Base-by-base conservation (phyloP, 1,284 basidiomycete species). In the Prillingera fragicola region DNA sequence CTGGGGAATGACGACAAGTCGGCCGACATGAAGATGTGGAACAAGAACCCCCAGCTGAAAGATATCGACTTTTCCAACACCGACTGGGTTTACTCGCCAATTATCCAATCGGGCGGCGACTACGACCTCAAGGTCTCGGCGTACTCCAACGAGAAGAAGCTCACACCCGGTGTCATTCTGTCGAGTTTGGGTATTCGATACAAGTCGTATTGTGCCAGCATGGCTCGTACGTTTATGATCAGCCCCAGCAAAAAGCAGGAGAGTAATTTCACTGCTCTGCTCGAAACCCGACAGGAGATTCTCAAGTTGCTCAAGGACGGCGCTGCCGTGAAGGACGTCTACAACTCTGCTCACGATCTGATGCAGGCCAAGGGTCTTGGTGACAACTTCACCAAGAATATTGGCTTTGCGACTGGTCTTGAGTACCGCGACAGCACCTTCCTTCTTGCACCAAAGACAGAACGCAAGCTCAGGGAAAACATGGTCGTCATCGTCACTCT, bases 211-310 rank as follows among this genome's bases (percentile, higher is more conserved):
- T 91, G 88, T 63, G 82, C 86, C 24, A 94, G 91, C 67, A 79
- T 96, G 51, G 89, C 86, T 9, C 79, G 94, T 33, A 96, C 89
- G 3, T 92, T 94, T 69, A 87, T 96, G 59, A 90, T 97, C 36
- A 90, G 94, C 66, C 92, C 94, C 2, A 84, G 83, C 56, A 84
- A 85, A 87, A 82, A 85, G 52, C 91, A 95, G 83, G 87, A 94
- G 74, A 77, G 78, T 9, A 82, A 87, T 54, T 95, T 95, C 64
- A 78, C 79, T 27, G 75, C 89, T 24, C 75, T 96, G 28, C 71
- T 91, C 25, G 78, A 83, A 22, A 70, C 96, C 12, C 90, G 97
- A 65, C 70, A 78, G 13, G 86, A 90, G 56, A 74, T 92, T 5
- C 69, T 92, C 19, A 73, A 78, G 25, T 78, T 82, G 60, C 79